Conservation (phyloP, 2,329 filamentous ascomycete species). For the Fusarium protoensiforme region DNA sequence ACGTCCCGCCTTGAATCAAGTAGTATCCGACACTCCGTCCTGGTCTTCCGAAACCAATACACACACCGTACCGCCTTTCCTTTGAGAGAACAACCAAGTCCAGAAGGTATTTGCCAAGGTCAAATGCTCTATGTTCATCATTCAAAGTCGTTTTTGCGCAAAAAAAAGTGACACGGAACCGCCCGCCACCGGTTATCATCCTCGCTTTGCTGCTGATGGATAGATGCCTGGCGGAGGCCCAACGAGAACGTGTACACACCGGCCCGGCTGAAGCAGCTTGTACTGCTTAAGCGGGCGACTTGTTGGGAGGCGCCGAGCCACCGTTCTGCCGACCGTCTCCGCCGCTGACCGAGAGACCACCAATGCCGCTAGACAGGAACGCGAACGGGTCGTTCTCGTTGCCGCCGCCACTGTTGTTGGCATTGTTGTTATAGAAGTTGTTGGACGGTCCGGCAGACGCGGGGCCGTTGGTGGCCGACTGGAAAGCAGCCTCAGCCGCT, state of each 20-base stretch:
- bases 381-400: conserved; percentile 81
- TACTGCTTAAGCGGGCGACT: conserved; percentile 65
- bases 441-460: conserved; percentile 77
- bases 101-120: conserved; percentile 58
- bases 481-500: conserved; percentile 93
- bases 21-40: conserved; percentile 54
- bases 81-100: conserved; percentile 54
- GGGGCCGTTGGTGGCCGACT: conserved; percentile 84
- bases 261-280: conserved; percentile 34
- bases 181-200: conserved; percentile 21
- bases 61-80: conserved; percentile 50
- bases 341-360: conserved; percentile 77
- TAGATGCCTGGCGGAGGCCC: conserved; percentile 28
- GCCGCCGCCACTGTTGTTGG: conserved; percentile 74
- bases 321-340: conserved; percentile 73
- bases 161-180: conserved; percentile 43
- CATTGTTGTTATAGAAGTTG: conserved; percentile 63
- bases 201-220: conserved; percentile 24
- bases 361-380: conserved; percentile 80
- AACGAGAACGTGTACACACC: conserved; percentile 44
- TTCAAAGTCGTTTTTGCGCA: conserved; percentile 52
- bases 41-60: conserved; percentile 52
- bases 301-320: conserved; percentile 65
- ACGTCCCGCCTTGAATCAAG: conserved; percentile 50
- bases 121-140: conserved; percentile 59